Base-by-base conservation (phyloP, 768 basidiomycete genomes). In the Tricholoma saponaceum region DNA sequence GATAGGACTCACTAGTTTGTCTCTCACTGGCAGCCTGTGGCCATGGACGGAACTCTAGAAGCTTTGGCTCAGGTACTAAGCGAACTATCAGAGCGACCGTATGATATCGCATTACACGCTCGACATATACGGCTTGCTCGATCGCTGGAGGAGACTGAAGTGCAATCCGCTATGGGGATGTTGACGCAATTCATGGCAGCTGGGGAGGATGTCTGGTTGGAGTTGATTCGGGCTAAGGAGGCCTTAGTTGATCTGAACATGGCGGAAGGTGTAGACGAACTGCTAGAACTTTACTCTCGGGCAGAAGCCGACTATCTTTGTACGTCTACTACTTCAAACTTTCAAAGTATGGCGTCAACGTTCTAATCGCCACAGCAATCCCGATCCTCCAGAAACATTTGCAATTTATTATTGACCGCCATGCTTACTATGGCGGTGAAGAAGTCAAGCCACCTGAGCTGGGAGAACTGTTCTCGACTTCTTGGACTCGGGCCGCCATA, bases 241-340 rank as follows among this genome's bases (percentile, higher is more conserved):
- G 67, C 73, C n/a, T 63, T 74, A 0, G 75, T 78, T 2, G 74
- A 87, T 60, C 55, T 87, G 20, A 74, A 83, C n/a, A 80, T 80
- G 2, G 67, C 71, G 16, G 74, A 79, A 47, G 83, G 81, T 7
- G 72, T 83, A 20, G 63, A 80, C 44, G 83, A 84, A 46, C 65
- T 92, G 39, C 69, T 91, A 57, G 75, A 78, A 14, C 64, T 89
- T 37, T 93, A 86, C 67, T 71, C 75, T 37, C 79, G 79, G 33
- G 91, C 92, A 20, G 87, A 87, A 64, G 72, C 68, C 9, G 92
- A 94, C 64, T 93, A 92, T 69, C 69, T 93, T 33, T 93, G 92
- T 93, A 69, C 66, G 90, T 79, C 56, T 28, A 46, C 20, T 8
- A 52, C 32, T 18, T 50, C 54, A 7, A 14, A n/a, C 28, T 55